phyloP scores from a whole-genome alignment of 495 filamentous ascomycete genomes.

The Hyaloscypha variabilis region DNA sequence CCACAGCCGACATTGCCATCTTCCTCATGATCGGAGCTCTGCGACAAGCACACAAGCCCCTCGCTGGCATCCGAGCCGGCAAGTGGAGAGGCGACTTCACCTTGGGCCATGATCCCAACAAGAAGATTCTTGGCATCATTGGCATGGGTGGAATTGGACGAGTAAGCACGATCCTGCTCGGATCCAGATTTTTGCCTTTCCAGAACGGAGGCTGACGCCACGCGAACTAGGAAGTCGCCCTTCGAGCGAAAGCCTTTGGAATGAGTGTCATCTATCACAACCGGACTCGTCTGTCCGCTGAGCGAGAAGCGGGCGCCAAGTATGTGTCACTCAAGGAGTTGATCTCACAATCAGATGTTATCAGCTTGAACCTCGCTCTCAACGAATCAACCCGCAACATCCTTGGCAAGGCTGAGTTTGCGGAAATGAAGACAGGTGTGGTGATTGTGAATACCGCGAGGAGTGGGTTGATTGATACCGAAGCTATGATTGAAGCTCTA shows the following conservation, averaged over 20 bases:
- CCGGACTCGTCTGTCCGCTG: conserved; percentile 55
- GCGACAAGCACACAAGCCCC: conserved; percentile 66
- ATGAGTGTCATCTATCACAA: conserved; percentile 77
- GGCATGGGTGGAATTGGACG: conserved; percentile 87
- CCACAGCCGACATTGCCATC: conserved; percentile 77
- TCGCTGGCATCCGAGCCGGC: conserved; percentile 61
- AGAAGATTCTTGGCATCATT: conserved; percentile 74
- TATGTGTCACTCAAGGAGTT: conserved; percentile 66
- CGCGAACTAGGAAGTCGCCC: too few species aligned
- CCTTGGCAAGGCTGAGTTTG: conserved; percentile 60
- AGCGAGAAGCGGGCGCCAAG: conserved; percentile 54
- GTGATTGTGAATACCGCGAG: conserved; percentile 73
- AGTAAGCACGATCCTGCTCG: too few species aligned
- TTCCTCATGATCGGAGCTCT: conserved; percentile 80
- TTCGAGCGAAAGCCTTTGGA: conserved; percentile 65
- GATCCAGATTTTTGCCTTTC: too few species aligned
- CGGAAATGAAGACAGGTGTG: conserved; percentile 66
- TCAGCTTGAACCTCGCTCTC: conserved; percentile 70
- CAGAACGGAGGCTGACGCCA: too few species aligned
- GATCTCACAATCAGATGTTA: conserved; percentile 59
- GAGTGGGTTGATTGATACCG: conserved; percentile 72
- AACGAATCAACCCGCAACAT: conserved; percentile 68
- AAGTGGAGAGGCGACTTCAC: conserved; percentile 50
- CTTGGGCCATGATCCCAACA: conserved; percentile 67
- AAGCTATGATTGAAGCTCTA: conserved; percentile 63